phyloP scores from a whole-genome alignment of 352 stramenopile genomes.

The Phytophthora constricta region DNA sequence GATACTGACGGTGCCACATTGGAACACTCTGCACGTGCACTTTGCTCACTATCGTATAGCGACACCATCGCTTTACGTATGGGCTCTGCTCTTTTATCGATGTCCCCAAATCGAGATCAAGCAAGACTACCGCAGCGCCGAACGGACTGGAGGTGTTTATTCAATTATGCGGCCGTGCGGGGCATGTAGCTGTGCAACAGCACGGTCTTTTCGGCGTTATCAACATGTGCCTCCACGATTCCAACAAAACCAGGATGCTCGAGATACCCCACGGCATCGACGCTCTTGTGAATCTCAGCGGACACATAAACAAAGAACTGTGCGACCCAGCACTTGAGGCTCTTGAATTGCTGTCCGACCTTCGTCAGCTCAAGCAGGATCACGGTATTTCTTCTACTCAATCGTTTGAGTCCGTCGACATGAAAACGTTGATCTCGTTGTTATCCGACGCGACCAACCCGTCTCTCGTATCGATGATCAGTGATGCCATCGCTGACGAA shows the following conservation, averaged over 20 bases:
- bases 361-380: constrained; percentile 51
- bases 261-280: constrained; percentile 78
- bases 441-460: constrained; percentile 58
- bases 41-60: constrained; percentile 86
- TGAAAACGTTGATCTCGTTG: constrained; percentile 78
- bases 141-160: constrained; percentile 62
- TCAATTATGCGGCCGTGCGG: constrained; percentile 42
- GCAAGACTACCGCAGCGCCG: constrained; percentile 14
- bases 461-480: constrained; percentile 68
- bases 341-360: constrained; percentile 78
- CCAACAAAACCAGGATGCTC: constrained; percentile 81
- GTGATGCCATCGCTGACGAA: constrained; percentile 82
- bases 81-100: constrained; percentile 31
- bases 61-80: constrained; percentile 74
- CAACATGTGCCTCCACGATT: constrained; percentile 87
- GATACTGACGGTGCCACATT: constrained; percentile 40
- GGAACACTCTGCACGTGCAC: constrained; percentile 76
- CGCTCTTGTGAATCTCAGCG: constrained; percentile 80
- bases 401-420: constrained; percentile 49
- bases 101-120: constrained; percentile 12
- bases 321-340: constrained; percentile 74
- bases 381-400: constrained; percentile 37
- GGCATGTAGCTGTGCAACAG: constrained; percentile 51
- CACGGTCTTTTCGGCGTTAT: constrained; percentile 78
- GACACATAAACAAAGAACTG: constrained; percentile 61